These are phyloP conservation scores for Caloboletus inedulis DNA, from an alignment of 1,284 basidiomycete species.

Conservation along the genomic window DNA sequence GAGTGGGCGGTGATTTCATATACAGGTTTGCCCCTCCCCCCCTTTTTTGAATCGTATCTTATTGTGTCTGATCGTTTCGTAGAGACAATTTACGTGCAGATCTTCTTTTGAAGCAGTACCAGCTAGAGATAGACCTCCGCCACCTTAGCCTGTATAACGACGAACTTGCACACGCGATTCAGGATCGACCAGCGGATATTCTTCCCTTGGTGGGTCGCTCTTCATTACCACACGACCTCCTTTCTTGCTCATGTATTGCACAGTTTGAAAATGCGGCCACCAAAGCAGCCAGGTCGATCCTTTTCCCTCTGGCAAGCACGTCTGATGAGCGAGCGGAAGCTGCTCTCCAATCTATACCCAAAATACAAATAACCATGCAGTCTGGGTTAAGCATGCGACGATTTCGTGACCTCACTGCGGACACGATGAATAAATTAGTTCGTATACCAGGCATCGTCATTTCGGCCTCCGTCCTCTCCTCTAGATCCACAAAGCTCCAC, in stretches of 20 bases:
- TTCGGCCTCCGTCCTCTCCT: conserved; percentile 91
- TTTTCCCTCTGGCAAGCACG: conserved; percentile 65
- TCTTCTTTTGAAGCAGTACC: conserved; percentile 85
- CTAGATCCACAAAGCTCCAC: conserved; percentile 88
- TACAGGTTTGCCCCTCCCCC: conserved; percentile 56
- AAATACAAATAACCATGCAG: conserved; percentile 86
- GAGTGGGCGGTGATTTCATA: conserved; percentile 84
- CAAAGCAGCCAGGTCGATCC: conserved; percentile 74
- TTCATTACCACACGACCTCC: neutral
- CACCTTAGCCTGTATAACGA: conserved; percentile 93
- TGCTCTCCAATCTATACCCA: conserved; percentile 69
- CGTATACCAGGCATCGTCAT: conserved; percentile 98
- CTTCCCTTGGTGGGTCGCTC: conserved; percentile 70
- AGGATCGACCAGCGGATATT: conserved; percentile 87
- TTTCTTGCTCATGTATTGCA: conserved; percentile 2
- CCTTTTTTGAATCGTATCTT: neutral
- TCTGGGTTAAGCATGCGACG: conserved; percentile 90
- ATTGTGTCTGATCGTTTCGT: conserved; percentile 11
- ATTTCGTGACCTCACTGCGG: conserved; percentile 90
- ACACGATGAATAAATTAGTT: conserved; percentile 94
- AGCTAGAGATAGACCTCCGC: conserved; percentile 89
- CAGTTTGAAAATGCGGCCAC: conserved; percentile 90
- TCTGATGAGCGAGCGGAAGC: conserved; percentile 53
- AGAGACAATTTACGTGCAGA: conserved; percentile 92
- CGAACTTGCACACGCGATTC: conserved; percentile 87